Percentiles rank a stretch among this genome's conserved stretches.
These are phyloP conservation scores for Xylaria multiplex DNA, from an alignment of 2,329 filamentous ascomycete species.

Conservation along the genomic window DNA sequence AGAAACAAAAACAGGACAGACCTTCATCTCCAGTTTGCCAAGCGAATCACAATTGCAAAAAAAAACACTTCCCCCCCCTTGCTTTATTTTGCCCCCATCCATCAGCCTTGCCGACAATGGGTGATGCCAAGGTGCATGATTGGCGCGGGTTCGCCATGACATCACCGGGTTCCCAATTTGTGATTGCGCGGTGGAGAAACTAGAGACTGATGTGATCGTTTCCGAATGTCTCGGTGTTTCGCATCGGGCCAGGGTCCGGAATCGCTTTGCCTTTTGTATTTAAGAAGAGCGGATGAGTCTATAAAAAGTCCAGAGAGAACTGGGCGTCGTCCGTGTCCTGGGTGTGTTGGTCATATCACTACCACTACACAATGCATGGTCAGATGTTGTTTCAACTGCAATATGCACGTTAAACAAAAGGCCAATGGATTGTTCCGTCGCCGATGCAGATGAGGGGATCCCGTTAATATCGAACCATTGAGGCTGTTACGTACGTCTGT, in stretches of 20 bases:
- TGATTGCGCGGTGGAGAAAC: conserved; percentile 21
- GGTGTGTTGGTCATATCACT: background rate
- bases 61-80: background rate
- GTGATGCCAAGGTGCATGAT: conserved; percentile 20
- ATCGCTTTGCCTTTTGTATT: background rate
- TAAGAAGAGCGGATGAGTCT: background rate
- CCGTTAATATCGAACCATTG: background rate
- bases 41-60: conserved; percentile 23
- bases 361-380: background rate
- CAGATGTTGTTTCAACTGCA: conserved; percentile 5
- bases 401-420: background rate
- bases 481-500: background rate
- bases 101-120: conserved; percentile 30
- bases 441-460: background rate
- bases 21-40: conserved; percentile 30
- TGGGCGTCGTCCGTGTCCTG: background rate
- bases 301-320: background rate
- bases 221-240: conserved; percentile 6
- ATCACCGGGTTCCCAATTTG: conserved; percentile 23
- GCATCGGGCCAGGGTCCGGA: background rate
- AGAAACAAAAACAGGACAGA: conserved; percentile 15
- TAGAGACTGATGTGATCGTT: background rate
- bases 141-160: conserved; percentile 31
- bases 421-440: background rate
- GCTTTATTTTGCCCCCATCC: background rate